Evolutionary conservation across 106 monocot genomes (phyloP).

Genomic region (Posidonia australis): DNA sequence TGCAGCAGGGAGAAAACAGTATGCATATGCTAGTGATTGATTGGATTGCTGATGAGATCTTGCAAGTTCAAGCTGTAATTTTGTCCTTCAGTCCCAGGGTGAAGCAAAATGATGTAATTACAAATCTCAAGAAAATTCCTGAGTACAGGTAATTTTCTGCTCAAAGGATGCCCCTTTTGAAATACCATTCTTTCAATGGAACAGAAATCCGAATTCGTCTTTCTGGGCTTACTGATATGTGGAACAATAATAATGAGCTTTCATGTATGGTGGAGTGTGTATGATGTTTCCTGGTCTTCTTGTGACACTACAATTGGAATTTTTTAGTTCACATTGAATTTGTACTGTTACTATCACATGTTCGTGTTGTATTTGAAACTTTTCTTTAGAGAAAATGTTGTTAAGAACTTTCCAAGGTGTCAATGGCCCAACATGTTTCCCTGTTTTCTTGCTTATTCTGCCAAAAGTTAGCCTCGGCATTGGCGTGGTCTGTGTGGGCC

Average conservation of each 20-base stretch:
- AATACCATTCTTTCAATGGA: background rate
- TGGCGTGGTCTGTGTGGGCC: background rate
- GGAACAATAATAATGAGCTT: background rate
- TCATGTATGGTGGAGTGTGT: background rate
- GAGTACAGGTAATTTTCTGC: no score
- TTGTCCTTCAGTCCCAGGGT: no score
- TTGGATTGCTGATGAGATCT: no score
- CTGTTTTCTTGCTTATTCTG: background rate
- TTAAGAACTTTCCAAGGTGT: constrained; percentile 1
- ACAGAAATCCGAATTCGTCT: background rate
- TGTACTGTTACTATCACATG: no score
- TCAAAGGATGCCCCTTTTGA: background rate
- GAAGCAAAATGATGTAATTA: no score
- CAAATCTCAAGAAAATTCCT: background rate
- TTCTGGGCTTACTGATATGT: background rate
- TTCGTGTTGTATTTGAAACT: background rate
- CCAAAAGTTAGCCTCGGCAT: background rate
- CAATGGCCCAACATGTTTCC: background rate
- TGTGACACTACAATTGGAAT: no score
- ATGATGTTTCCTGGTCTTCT: no score
- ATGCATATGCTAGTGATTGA: no score
- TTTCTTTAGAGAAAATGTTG: background rate
- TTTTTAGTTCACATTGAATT: no score
- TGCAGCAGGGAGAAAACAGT: no score
- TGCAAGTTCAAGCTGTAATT: no score